phyloP scores from a whole-genome alignment of 441 rosid genomes.

The Adansonia gregorii region DNA sequence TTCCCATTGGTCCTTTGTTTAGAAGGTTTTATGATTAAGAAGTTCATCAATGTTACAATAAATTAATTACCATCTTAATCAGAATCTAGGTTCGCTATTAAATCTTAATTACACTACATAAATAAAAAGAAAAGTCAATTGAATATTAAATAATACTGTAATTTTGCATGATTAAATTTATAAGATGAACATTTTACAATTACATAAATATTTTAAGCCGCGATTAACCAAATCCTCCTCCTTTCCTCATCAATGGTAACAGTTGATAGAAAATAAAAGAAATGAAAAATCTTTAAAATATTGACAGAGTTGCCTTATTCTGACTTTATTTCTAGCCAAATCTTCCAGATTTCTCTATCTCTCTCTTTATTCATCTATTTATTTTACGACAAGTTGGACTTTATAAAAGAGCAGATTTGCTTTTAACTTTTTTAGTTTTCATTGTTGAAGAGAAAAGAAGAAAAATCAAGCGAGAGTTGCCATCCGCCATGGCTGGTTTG shows the following conservation, averaged over 20 bases:
- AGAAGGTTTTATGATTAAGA: not conserved
- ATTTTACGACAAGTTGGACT: not conserved
- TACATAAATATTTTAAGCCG: not conserved
- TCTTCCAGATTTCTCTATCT: slow-evolving; percentile 3
- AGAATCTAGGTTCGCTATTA: not conserved
- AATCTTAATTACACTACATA: not conserved
- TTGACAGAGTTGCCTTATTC: slow-evolving; percentile 13
- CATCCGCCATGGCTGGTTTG: slow-evolving; percentile 57
- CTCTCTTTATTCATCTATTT: not conserved
- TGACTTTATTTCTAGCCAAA: slow-evolving; percentile 19
- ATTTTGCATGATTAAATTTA: not conserved
- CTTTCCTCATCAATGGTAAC: not conserved
- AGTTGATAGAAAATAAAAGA: not conserved
- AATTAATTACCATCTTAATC: not conserved
- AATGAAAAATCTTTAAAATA: not conserved
- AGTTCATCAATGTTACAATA: not conserved
- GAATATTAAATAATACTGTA: not conserved
- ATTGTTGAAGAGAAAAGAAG: not conserved
- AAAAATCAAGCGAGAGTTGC: slow-evolving; percentile 18
- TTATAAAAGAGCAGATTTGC: not conserved
- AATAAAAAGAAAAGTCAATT: not conserved
- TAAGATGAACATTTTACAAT: not conserved
- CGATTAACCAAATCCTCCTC: not conserved
- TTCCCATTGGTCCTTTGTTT: not conserved
- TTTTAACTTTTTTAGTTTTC: not conserved